Evolutionary conservation across 75 land plant species (phyloP), one percentile per base, ranked within the genome.

Genomic region (Larix kaempferi): DNA sequence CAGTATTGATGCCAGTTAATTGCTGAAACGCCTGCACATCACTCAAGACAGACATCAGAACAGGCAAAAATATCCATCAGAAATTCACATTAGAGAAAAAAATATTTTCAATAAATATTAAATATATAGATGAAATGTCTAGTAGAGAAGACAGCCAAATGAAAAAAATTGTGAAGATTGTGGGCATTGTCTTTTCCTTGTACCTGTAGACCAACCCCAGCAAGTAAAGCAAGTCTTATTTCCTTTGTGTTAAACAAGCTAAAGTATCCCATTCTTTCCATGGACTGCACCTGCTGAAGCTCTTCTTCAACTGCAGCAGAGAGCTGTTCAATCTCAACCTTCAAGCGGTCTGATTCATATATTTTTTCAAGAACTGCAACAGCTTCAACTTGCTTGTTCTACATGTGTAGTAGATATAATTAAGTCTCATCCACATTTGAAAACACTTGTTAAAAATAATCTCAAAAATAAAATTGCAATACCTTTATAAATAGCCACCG

Each of bases 141-240:
- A 16, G 26, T 17, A 35, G 21, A 83, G 60, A 71, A 77, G 57
- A 52, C 0, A 78, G n/a, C 17, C 23, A 74, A 21, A 39, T 33
- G 4, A 17, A 33, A 71, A 44, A 39, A 3, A 35, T 29, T 64
- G 37, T 1, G 17, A 29, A 63, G 35, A 73, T 44, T n/a, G 35
- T 2, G 16, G 23, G 33, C 16, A 56, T 23, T 56, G 16, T 74
- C 10, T 33, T 65, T 33, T 65, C 7, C 8, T 17, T 65, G 77
- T 86, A 96, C 99, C 98, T 96, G 99, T 58, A 97, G 91, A 59
- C 99, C 99, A 59, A 94, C 94, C 21, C 99, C 99, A 56, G 98
- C 94, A 39, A 88, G 54, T 76, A 95, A 88, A 41, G 99, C 98
- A 78, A 95, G 86, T 49, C 92, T 88, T 29, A 93, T 79, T 82